Base-by-base conservation (phyloP, 306 rosid genomes). In the Biancaea sappan region DNA sequence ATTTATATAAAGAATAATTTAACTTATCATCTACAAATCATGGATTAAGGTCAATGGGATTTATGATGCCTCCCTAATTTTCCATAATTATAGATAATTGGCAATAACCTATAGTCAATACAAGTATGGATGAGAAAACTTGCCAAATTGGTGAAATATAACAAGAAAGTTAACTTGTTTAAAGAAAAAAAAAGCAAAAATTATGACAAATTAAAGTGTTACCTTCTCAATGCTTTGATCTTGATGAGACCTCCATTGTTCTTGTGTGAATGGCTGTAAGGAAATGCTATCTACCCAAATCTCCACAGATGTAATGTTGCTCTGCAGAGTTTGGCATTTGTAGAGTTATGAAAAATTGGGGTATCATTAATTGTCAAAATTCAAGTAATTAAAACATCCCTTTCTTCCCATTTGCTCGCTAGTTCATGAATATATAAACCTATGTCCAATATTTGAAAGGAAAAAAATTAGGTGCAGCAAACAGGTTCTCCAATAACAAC, bases 251-350 rank as follows among this genome's bases (percentile, higher is more conserved):
- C 25, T 81, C 88, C 92, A 88, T 43, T 81, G 70, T 19, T 79
- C 21, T 21, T 52, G 26, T 13, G 87, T 83, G 81, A 88, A 88
- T 19, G 88, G 85, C 66, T 88, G 88, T 10, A 88, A 52, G 5
- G 92, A 88, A 71, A 88, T 63, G 52, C 85, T 88, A 47, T 86
- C 92, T 11, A 77, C 82, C 88, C 85, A 83, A 10, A 88, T 81
- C 57, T 81, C 88, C 38, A 79, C 86, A n/a, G 53, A 34, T 12
- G 88, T 47, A 28, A 74, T 58, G 18, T 68, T 79, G 79, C 92
- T 86, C 93, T 93, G 52, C 65, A 69, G 0, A 47, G 24, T 67
- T 71, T 57, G 37, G 2, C 66, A 75, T 66, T 10, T 74, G 16
- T n/a, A 18, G 8, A 60, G 43, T 4, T 21, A 37, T 9, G 29